These are phyloP conservation scores for Talaromyces proteolyticus DNA, from an alignment of 495 filamentous ascomycete genomes.

Conservation along the genomic window DNA sequence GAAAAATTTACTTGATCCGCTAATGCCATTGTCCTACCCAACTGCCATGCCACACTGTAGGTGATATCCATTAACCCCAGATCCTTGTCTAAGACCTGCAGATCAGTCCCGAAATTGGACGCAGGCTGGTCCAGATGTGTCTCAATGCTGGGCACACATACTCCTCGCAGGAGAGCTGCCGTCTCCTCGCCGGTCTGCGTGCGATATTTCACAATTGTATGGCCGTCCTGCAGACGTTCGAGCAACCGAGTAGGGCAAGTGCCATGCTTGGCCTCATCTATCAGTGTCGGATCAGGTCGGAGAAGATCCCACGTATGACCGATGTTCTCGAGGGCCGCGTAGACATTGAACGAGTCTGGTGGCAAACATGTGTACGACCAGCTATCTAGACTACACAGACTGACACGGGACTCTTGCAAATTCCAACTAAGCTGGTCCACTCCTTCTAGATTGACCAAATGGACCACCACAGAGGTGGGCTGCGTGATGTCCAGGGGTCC, in stretches of 20 bases:
- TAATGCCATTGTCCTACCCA: slow-evolving; percentile 30
- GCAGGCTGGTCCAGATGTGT: not conserved
- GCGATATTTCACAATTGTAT: not conserved
- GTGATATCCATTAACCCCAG: slow-evolving; percentile 42
- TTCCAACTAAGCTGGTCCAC: slow-evolving; percentile 7
- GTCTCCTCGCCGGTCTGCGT: slow-evolving; percentile 31
- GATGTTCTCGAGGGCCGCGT: slow-evolving; percentile 14
- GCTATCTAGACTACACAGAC: slow-evolving; percentile 29
- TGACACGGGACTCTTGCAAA: slow-evolving; percentile 16
- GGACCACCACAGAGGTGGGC: slow-evolving; percentile 15
- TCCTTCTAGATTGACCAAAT: slow-evolving; percentile 33
- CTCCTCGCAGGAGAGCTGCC: slow-evolving; percentile 32
- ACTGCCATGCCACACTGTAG: slow-evolving; percentile 40
- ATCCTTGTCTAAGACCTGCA: slow-evolving; percentile 38
- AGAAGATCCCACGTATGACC: slow-evolving; percentile 8
- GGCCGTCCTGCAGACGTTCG: not conserved
- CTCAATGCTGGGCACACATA: slow-evolving; percentile 17
- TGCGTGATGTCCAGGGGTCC: slow-evolving; percentile 18
- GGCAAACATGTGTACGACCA: slow-evolving; percentile 42
- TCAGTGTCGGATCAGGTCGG: not conserved
- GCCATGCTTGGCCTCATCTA: slow-evolving; percentile 21
- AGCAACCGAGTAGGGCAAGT: slow-evolving; percentile 3
- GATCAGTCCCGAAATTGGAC: slow-evolving; percentile 12
- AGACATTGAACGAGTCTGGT: slow-evolving; percentile 21
- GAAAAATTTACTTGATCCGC: slow-evolving; percentile 14